Conservation (phyloP, 2,329 filamentous ascomycete species). For the Clonostachys byssicola region DNA sequence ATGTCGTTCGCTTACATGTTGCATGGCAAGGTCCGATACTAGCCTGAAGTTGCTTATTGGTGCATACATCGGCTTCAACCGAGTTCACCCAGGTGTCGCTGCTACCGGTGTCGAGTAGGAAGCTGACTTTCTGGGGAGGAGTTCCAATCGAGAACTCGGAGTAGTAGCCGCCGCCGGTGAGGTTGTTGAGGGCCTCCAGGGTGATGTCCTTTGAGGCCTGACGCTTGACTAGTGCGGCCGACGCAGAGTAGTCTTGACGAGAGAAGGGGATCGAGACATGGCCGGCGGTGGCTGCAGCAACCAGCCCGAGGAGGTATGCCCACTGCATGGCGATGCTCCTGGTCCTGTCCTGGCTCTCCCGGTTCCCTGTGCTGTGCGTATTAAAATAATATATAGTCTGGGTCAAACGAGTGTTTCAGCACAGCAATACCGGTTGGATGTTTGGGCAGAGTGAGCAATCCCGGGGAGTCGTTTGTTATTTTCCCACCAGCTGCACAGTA, state of each 20-base stretch:
- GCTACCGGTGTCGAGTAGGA: constrained; percentile 60
- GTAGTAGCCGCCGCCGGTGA: constrained; percentile 52
- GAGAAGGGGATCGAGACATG: constrained; percentile 11
- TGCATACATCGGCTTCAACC: constrained; percentile 56
- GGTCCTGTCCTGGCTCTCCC: no score
- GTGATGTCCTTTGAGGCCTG: constrained; percentile 8
- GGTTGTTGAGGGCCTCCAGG: constrained; percentile 43
- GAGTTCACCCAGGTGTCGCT: constrained; percentile 61
- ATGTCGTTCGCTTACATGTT: constrained; percentile 28
- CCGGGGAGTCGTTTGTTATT: no score
- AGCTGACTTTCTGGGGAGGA: constrained; percentile 46
- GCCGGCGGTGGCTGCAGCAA: constrained; percentile 8
- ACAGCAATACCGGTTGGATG: no score
- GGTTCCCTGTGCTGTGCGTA: no score
- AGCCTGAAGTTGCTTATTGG: constrained; percentile 23
- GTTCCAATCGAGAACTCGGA: constrained; percentile 55
- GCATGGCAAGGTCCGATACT: constrained; percentile 27
- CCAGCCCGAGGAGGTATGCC: constrained; percentile 4
- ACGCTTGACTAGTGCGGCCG: constrained; percentile 12
- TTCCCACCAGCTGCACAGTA: no score
- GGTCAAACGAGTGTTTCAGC: no score
- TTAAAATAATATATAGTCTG: no score
- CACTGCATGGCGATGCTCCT: not conserved
- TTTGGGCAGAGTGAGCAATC: no score
- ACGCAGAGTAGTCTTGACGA: constrained; percentile 3